Conservation (phyloP, 2,329 filamentous ascomycete genomes). For the Orbilia brochopaga region DNA sequence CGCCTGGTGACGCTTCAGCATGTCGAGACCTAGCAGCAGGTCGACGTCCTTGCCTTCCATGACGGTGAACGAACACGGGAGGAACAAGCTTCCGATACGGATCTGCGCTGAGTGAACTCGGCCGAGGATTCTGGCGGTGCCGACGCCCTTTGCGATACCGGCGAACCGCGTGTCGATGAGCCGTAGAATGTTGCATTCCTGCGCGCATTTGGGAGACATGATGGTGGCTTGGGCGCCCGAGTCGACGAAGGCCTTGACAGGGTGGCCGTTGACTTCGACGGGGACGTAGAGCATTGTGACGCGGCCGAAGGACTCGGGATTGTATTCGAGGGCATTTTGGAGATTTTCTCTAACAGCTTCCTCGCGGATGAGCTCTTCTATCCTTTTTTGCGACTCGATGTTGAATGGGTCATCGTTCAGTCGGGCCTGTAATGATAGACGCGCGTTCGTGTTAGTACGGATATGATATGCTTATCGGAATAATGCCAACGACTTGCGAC, state of each 20-base stretch:
- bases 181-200: constrained; percentile 92
- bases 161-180: constrained; percentile 91
- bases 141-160: constrained; percentile 89
- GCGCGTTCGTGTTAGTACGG: too few species aligned
- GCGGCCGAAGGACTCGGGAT: constrained; percentile 92
- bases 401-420: constrained; percentile 96
- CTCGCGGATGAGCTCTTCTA: constrained; percentile 96
- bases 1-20: constrained; percentile 95
- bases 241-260: constrained; percentile 94
- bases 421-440: constrained; percentile 58
- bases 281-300: constrained; percentile 97
- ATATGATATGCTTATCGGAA: background rate
- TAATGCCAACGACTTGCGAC: background rate
- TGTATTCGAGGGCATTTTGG: constrained; percentile 95
- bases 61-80: constrained; percentile 96
- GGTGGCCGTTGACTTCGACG: constrained; percentile 89
- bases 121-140: constrained; percentile 90
- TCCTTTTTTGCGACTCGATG: constrained; percentile 84
- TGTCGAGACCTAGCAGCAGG: constrained; percentile 88
- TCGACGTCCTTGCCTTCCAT: constrained; percentile 99
- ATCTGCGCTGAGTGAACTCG: constrained; percentile 95
- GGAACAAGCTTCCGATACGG: constrained; percentile 82
- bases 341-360: constrained; percentile 93
- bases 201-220: constrained; percentile 93
- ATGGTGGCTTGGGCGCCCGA: constrained; percentile 97